These are phyloP conservation scores for Fusarium sp. DNA, from an alignment of 2,329 filamentous ascomycete genomes.

Conservation along the genomic window DNA sequence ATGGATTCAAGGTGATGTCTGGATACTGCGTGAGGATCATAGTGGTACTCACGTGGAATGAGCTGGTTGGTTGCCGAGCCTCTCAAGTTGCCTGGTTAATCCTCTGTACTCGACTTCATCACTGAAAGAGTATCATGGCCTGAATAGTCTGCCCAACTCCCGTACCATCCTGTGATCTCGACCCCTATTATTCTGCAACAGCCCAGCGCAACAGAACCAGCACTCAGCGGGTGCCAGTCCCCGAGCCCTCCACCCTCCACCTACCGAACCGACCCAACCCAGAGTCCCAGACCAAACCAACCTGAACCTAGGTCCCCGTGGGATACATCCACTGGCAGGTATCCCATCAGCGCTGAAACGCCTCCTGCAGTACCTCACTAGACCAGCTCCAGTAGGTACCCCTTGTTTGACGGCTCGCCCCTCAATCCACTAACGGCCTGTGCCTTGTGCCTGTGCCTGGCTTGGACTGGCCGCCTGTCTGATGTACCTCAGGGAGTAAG, in stretches of 20 bases:
- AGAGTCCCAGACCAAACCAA: too few species aligned
- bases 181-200: constrained; percentile 50
- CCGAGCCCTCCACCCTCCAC: constrained; percentile 35
- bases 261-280: constrained; percentile 26
- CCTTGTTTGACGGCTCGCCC: constrained; percentile 38
- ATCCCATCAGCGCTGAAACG: constrained; percentile 34
- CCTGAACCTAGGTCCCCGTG: neutral
- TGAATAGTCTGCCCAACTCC: neutral
- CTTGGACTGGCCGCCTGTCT: constrained; percentile 27
- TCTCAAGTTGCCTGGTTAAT: constrained; percentile 17
- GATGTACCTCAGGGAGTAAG: constrained; percentile 39
- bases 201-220: constrained; percentile 36
- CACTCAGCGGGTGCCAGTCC: constrained; percentile 29
- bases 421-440: constrained; percentile 44
- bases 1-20: constrained; percentile 4
- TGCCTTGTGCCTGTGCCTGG: constrained; percentile 29
- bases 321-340: constrained; percentile 38
- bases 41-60: constrained; percentile 24
- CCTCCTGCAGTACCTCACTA: constrained; percentile 35
- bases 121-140: neutral
- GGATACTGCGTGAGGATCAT: constrained; percentile 18
- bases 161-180: constrained; percentile 29
- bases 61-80: constrained; percentile 23
- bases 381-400: constrained; percentile 36
- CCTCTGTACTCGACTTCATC: neutral